Percentiles rank a stretch among this genome's conserved stretches.
These are phyloP conservation scores for Zygosaccharomyces bisporus DNA, from an alignment of 805 yeast species.

Conservation along the genomic window DNA sequence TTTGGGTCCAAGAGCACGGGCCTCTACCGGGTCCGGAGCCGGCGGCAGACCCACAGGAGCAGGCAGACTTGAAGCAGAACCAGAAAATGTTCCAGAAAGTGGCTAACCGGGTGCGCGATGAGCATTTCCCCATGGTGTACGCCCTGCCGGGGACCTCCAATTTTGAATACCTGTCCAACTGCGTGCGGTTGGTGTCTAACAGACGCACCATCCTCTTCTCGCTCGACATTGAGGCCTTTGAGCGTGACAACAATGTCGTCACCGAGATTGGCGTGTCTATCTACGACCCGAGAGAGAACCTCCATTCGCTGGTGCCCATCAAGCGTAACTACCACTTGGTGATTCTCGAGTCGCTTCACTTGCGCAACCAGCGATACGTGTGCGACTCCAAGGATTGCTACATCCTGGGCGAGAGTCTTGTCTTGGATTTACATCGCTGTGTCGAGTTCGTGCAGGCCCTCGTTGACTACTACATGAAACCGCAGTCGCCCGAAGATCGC, in stretches of 20 bases:
- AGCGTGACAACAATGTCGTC: constrained; percentile 39
- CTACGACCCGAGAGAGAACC: constrained; percentile 50
- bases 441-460: constrained; percentile 41
- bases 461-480: constrained; percentile 42
- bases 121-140: constrained; percentile 26
- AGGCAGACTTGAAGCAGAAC: constrained; percentile 5
- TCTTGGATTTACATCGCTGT: constrained; percentile 40
- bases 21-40: constrained; percentile 10
- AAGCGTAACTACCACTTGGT: constrained; percentile 43
- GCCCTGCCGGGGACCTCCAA: constrained; percentile 22
- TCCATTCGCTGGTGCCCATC: constrained; percentile 38
- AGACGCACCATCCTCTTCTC: constrained; percentile 39
- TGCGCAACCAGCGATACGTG: constrained; percentile 51
- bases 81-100: constrained; percentile 14
- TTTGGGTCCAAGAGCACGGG: constrained; percentile 15
- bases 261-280: constrained; percentile 59
- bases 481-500: constrained; percentile 26
- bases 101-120: constrained; percentile 17
- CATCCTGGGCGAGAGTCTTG: constrained; percentile 47
- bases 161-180: constrained; percentile 23
- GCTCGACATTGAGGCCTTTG: constrained; percentile 58
- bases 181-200: constrained; percentile 22
- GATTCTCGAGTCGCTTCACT: constrained; percentile 41
- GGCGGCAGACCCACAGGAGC: constrained; percentile 5
- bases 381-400: constrained; percentile 51